A percentile compares a stretch with the other conserved stretches of the same genome.
Evolutionary conservation across 495 filamentous ascomycete genomes (phyloP).

Genomic region (Cudoniella acicularis): DNA sequence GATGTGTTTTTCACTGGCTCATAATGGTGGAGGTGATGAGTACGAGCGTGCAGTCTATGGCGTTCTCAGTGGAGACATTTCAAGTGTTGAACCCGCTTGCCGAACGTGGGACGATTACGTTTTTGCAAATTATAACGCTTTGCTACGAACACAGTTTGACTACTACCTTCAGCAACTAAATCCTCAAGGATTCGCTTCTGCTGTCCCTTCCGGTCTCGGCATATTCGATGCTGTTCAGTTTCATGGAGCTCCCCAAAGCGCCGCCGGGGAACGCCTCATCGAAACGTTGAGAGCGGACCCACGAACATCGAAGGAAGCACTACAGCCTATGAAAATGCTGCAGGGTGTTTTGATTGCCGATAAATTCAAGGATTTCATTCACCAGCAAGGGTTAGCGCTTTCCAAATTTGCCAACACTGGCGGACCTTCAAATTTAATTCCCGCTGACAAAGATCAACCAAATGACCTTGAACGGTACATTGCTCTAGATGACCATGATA

Average conservation of each 20-base stretch:
- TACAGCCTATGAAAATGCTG: constrained; percentile 57
- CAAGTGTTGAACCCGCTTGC: constrained; percentile 72
- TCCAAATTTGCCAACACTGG: constrained; percentile 47
- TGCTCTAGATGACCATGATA: constrained; percentile 48
- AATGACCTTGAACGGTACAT: constrained; percentile 37
- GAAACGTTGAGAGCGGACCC: constrained; percentile 43
- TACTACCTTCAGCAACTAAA: constrained; percentile 48
- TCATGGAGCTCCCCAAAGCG: constrained; percentile 45
- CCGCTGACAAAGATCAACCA: constrained; percentile 23
- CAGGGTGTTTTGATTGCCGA: constrained; percentile 63
- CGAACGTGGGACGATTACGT: constrained; percentile 83
- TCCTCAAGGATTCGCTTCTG: constrained; percentile 35
- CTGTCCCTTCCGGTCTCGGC: constrained; percentile 40
- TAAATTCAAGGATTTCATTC: constrained; percentile 51
- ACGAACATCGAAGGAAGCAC: constrained; percentile 44
- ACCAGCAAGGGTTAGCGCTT: constrained; percentile 55
- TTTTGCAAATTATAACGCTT: constrained; percentile 83
- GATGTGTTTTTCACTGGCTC: constrained; percentile 75
- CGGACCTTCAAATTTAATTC: constrained; percentile 46
- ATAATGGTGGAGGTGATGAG: constrained; percentile 60
- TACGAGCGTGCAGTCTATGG: constrained; percentile 90
- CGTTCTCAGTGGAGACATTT: constrained; percentile 76
- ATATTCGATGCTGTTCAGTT: constrained; percentile 51
- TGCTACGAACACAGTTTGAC: constrained; percentile 69
- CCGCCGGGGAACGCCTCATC: constrained; percentile 47